A percentile compares a stretch with the other conserved stretches of the same genome.
Evolutionary conservation across 345 rosid genomes (phyloP).

Genomic region (Raphanus raphanistrum): DNA sequence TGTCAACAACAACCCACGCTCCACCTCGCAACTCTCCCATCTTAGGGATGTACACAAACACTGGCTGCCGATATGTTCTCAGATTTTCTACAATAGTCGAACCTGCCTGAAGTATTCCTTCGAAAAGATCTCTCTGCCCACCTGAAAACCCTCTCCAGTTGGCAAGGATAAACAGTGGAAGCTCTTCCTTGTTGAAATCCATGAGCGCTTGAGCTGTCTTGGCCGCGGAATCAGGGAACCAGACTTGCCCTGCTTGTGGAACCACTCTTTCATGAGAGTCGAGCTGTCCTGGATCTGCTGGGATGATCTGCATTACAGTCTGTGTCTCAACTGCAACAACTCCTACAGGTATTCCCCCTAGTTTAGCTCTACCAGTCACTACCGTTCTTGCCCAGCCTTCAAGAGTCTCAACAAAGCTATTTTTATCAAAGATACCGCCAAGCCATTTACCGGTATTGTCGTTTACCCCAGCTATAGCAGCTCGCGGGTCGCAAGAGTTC

Average conservation of each 20-base stretch:
- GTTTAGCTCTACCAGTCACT: conserved; percentile 99
- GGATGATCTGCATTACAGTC: conserved; percentile 96
- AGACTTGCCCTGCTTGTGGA: conserved; percentile 99
- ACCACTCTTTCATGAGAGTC: conserved; percentile 99
- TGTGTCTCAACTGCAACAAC: conserved; percentile 99
- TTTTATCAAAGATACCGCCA: conserved; percentile 95
- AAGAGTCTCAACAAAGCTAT: conserved; percentile 85
- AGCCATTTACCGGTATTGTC: conserved; percentile 80
- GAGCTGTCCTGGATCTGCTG: conserved; percentile 99
- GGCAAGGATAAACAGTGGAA: conserved; percentile 93
- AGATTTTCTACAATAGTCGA: conserved; percentile 97
- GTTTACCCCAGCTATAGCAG: conserved; percentile 72
- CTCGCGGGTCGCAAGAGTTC: conserved; percentile 96
- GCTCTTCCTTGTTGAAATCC: conserved; percentile 95
- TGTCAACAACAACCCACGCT: conserved; percentile 99
- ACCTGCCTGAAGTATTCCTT: conserved; percentile 99
- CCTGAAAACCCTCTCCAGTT: conserved; percentile 99
- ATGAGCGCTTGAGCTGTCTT: conserved; percentile 96
- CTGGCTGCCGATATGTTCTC: conserved; percentile 93
- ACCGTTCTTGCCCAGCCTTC: conserved; percentile 99
- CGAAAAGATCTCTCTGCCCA: conserved; percentile 97
- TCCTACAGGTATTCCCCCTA: conserved; percentile 98
- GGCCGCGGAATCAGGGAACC: conserved; percentile 99
- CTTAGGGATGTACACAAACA: conserved; percentile 95
- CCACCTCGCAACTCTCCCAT: conserved; percentile 99